A percentile compares a stretch with the other conserved stretches of the same genome.
Evolutionary conservation across 1,139 yeast species (phyloP).

Genomic region (Entelexis sorbosivorans): DNA sequence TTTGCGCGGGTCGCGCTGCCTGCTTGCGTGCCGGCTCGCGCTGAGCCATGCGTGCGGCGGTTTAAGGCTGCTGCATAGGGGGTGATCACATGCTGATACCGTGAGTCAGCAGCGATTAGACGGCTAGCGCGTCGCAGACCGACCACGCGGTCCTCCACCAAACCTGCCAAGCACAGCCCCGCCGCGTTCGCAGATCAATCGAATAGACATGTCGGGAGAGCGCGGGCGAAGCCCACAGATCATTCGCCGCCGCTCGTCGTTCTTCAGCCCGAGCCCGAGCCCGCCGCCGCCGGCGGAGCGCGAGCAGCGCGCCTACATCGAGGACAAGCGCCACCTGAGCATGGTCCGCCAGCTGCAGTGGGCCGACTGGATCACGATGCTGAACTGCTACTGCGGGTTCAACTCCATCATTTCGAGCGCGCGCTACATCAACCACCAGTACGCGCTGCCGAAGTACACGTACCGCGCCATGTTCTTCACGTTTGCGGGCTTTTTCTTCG

Average conservation of each 20-base stretch:
- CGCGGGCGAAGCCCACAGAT: conserved; percentile 20
- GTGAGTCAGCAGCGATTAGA: conserved; percentile 1
- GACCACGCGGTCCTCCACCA: neutral
- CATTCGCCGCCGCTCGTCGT: conserved; percentile 28
- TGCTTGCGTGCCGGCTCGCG: too few species aligned
- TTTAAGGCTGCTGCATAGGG: neutral
- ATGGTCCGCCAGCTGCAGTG: conserved; percentile 51
- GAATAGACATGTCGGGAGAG: conserved; percentile 4
- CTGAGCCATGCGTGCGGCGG: too few species aligned
- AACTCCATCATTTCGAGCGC: conserved; percentile 79
- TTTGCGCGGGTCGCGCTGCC: too few species aligned
- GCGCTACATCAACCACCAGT: conserved; percentile 54
- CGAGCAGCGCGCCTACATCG: conserved; percentile 67
- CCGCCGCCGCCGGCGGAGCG: conserved; percentile 52
- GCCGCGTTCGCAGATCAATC: neutral
- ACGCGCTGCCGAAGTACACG: conserved; percentile 48
- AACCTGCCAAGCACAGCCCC: neutral
- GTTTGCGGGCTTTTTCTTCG: conserved; percentile 81
- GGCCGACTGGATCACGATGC: conserved; percentile 90
- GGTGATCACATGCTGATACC: neutral
- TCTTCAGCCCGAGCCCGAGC: conserved; percentile 32
- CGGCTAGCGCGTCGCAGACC: neutral
- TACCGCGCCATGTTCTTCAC: conserved; percentile 86
- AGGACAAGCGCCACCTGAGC: conserved; percentile 53
- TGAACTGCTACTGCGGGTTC: conserved; percentile 72